Conservation (phyloP, 208 protist species). For the Leishmania tarentolae region DNA sequence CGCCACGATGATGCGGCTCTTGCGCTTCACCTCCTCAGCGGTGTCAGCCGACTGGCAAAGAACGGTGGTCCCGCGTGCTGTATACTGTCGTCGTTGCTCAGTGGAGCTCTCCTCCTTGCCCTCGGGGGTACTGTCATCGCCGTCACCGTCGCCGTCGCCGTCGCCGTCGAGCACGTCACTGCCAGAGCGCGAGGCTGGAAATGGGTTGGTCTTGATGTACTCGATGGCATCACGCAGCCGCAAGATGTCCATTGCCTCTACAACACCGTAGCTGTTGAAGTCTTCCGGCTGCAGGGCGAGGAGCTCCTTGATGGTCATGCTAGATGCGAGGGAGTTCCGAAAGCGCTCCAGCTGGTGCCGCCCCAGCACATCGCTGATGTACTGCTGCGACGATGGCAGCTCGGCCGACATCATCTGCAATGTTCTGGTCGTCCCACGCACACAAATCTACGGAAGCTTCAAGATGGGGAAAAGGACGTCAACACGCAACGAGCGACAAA, state of each 20-base stretch:
- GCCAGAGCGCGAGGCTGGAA: constrained; percentile 34
- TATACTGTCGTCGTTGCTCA: constrained; percentile 44
- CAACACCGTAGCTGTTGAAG: constrained; percentile 39
- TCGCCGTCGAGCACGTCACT: constrained; percentile 42
- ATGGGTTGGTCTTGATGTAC: constrained; percentile 27
- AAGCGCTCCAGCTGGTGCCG: constrained; percentile 33
- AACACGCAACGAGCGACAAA: not conserved
- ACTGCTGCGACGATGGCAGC: constrained; percentile 16
- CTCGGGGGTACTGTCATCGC: constrained; percentile 12
- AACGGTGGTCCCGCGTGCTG: constrained; percentile 60
- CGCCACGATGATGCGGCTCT: constrained; percentile 86
- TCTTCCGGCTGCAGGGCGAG: constrained; percentile 33
- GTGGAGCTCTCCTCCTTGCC: constrained; percentile 22
- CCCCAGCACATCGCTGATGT: constrained; percentile 29
- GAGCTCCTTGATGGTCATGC: constrained; percentile 35
- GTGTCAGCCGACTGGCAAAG: constrained; percentile 38
- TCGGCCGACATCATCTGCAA: not conserved
- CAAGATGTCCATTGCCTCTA: constrained; percentile 37
- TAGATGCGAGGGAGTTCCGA: constrained; percentile 17
- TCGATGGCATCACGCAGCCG: constrained; percentile 47
- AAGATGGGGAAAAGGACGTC: not conserved
- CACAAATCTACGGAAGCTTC: no score
- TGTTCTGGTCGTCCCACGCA: no score
- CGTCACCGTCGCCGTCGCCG: not conserved
- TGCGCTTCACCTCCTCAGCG: constrained; percentile 40